A percentile compares a stretch with the other conserved stretches of the same genome.
Conservation (phyloP, 768 basidiomycete genomes). For the Cubamyces sp. region DNA sequence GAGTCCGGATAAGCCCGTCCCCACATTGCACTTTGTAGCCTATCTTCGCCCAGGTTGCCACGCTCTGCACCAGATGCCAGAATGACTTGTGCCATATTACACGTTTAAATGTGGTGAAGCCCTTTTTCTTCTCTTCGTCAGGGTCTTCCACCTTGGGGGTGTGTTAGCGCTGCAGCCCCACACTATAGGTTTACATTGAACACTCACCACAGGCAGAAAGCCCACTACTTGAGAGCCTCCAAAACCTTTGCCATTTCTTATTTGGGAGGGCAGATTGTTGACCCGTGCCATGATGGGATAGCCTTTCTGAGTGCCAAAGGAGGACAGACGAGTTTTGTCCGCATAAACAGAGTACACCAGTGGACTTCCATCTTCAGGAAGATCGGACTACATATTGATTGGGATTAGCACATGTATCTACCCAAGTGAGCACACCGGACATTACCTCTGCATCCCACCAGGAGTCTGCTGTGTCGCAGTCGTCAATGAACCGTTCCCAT, state of each 20-base stretch:
- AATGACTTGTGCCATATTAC: slow-evolving; percentile 45
- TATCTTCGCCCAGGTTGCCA: neutral
- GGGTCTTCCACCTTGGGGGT: slow-evolving; percentile 40
- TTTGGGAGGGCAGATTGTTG: slow-evolving; percentile 26
- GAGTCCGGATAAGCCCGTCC: neutral
- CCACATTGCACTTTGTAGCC: slow-evolving; percentile 2
- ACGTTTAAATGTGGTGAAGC: slow-evolving; percentile 29
- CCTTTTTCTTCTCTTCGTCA: slow-evolving; percentile 35
- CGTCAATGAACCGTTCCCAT: slow-evolving; percentile 38
- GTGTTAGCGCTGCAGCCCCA: neutral
- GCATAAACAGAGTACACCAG: slow-evolving; percentile 27
- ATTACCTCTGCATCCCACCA: slow-evolving; percentile 46
- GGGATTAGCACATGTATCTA: neutral
- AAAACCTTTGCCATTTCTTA: slow-evolving; percentile 25
- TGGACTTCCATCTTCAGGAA: slow-evolving; percentile 17
- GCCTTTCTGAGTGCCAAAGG: slow-evolving; percentile 28
- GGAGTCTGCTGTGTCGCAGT: slow-evolving; percentile 44
- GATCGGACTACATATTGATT: slow-evolving; percentile 8
- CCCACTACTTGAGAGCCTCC: slow-evolving; percentile 23
- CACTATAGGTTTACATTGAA: neutral
- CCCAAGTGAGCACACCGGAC: slow-evolving; percentile 5
- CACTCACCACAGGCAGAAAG: slow-evolving; percentile 27
- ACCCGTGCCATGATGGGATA: slow-evolving; percentile 27
- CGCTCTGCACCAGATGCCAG: slow-evolving; percentile 24
- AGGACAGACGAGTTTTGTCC: slow-evolving; percentile 27